phyloP scores from a whole-genome alignment of 2,329 filamentous ascomycete species.

The Hypoxylon sp. region DNA sequence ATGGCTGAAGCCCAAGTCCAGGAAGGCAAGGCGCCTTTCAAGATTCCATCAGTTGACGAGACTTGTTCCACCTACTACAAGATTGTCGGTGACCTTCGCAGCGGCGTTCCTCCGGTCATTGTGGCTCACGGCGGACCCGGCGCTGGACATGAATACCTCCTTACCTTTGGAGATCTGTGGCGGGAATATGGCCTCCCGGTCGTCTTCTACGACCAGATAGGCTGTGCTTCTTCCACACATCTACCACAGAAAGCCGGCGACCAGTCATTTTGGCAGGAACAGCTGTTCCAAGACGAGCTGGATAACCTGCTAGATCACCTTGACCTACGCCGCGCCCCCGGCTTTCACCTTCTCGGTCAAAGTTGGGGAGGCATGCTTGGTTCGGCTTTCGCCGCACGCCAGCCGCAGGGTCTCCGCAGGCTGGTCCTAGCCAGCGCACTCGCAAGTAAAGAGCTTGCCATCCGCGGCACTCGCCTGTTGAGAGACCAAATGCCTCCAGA shows the following conservation, averaged over 20 bases:
- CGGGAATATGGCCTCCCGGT: slow-evolving; percentile 29
- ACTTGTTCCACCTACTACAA: slow-evolving; percentile 39
- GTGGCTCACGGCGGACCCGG: slow-evolving; percentile 42
- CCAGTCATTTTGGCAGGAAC: slow-evolving; percentile 34
- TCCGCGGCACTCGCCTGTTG: slow-evolving; percentile 13
- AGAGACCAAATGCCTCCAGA: slow-evolving; percentile 35
- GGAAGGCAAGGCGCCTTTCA: slow-evolving; percentile 35
- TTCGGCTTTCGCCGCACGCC: slow-evolving; percentile 32
- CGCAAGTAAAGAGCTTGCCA: slow-evolving; percentile 34
- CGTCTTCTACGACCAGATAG: slow-evolving; percentile 47
- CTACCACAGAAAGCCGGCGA: slow-evolving; percentile 37
- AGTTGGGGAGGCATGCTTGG: slow-evolving; percentile 45
- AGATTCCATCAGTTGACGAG: slow-evolving; percentile 20
- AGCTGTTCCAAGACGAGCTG: slow-evolving; percentile 42
- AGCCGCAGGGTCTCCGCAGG: slow-evolving; percentile 29
- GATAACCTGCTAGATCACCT: slow-evolving; percentile 41
- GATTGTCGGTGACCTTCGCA: slow-evolving; percentile 37
- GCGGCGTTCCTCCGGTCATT: slow-evolving; percentile 25
- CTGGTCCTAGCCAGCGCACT: slow-evolving; percentile 39
- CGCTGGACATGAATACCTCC: slow-evolving; percentile 43
- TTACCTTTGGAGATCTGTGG: slow-evolving; percentile 29
- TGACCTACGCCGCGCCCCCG: slow-evolving; percentile 25
- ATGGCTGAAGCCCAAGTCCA: not conserved
- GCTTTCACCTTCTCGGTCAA: slow-evolving; percentile 41
- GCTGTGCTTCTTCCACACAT: slow-evolving; percentile 43